These are phyloP conservation scores for Cyanophora paradoxa DNA, from an alignment of 78 protist genomes.

Conservation along the genomic window DNA sequence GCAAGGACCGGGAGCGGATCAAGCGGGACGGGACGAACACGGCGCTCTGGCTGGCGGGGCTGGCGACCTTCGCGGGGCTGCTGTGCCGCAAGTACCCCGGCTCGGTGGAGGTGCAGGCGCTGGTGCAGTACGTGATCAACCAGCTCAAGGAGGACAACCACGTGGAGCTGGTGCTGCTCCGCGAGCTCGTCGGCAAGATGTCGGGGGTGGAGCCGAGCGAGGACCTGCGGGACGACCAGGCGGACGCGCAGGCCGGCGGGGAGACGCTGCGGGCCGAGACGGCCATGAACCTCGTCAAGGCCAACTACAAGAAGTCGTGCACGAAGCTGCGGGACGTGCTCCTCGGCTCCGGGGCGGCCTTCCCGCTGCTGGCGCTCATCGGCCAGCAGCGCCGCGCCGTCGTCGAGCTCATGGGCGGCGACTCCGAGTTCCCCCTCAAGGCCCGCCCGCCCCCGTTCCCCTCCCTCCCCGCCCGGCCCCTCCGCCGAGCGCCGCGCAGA, in stretches of 20 bases:
- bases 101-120: neutral
- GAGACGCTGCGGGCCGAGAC: slow-evolving; percentile 23
- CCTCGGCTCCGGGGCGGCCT: neutral
- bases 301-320: neutral
- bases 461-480: no score
- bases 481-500: no score
- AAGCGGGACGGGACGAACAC: slow-evolving; percentile 58
- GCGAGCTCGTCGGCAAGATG: slow-evolving; percentile 7
- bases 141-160: neutral
- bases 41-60: slow-evolving; percentile 45
- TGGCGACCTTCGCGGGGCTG: slow-evolving; percentile 45
- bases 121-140: slow-evolving; percentile 17
- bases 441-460: no score
- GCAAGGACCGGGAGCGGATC: neutral
- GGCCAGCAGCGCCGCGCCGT: neutral
- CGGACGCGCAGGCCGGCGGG: slow-evolving; percentile 62
- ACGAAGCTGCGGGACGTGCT: neutral
- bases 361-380: neutral
- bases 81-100: slow-evolving; percentile 33
- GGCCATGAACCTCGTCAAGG: neutral
- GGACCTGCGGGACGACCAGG: neutral
- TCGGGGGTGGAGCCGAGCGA: neutral
- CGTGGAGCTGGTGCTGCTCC: slow-evolving; percentile 8
- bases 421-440: no score
- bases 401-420: neutral